Evolutionary conservation across 2,329 filamentous ascomycete species (phyloP).

Genomic region (Rutstroemia sp.): DNA sequence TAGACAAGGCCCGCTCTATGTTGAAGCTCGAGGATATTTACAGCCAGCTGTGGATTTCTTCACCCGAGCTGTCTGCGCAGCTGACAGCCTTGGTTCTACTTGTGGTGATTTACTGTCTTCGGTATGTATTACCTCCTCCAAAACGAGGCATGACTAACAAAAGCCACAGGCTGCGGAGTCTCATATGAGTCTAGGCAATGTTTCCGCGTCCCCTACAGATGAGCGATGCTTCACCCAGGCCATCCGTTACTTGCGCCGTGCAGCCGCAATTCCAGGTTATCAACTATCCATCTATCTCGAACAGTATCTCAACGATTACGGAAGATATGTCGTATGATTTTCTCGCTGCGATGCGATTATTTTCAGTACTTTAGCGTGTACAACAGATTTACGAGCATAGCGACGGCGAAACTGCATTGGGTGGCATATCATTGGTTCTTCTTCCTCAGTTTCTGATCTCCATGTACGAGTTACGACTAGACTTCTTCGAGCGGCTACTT

Average conservation of each 20-base stretch:
- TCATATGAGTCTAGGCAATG: constrained; percentile 45
- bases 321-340: constrained; percentile 25
- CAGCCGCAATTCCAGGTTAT: constrained; percentile 35
- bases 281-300: constrained; percentile 37
- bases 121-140: constrained; percentile 29
- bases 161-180: constrained; percentile 40
- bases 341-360: constrained; percentile 5
- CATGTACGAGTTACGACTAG: background rate
- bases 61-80: constrained; percentile 37
- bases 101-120: constrained; percentile 37
- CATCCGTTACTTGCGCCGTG: constrained; percentile 37
- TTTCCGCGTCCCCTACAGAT: constrained; percentile 37
- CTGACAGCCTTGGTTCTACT: constrained; percentile 31
- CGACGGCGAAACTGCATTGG: background rate
- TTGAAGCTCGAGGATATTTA: constrained; percentile 43
- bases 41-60: constrained; percentile 45
- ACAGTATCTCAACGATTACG: constrained; percentile 41
- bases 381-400: background rate
- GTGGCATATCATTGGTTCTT: background rate
- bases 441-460: background rate
- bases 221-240: constrained; percentile 39
- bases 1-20: constrained; percentile 35
- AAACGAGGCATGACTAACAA: background rate
- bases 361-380: background rate
- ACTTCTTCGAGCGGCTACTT: background rate